Evolutionary conservation across 1,139 yeast genomes (phyloP), one percentile per base, ranked within the genome.

Genomic region (Candida sp.): DNA sequence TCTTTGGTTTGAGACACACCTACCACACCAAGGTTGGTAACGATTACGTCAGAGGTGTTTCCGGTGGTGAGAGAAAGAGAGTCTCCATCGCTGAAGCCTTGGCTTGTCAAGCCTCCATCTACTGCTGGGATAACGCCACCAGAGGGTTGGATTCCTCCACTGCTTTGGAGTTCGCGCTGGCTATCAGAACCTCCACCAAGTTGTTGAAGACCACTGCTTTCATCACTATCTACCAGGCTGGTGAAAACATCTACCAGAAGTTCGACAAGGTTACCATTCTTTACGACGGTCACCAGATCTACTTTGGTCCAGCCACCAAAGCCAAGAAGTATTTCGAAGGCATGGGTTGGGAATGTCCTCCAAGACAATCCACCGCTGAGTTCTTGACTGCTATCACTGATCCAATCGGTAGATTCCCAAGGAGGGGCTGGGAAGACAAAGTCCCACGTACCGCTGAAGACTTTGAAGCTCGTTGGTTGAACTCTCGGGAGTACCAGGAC

Each of bases 21-120:
- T 54, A 58, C 42, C 49, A 60, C 38, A 59, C 72, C 32, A 65
- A 64, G 46, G 71, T 67, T 39, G 70, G 70, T 35, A 63, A 67
- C 50, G 69, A 87, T 61, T 81, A 78, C 51, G 80, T 88, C 42
- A 80, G 93, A 62, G 96, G 96, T 68, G 90, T 88, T 34, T 86
- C 93, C 42, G 96, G 96, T 61, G 96, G 96, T 72, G 94, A 88
- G 70, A 78, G 94, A 60, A 88, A 88, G 69, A 85, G 96, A 69
- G 94, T 88, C 26, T 86, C 93, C 4, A 85, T 88, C 63, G 86
- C 84, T 30, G 90, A 85, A 67, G 87, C 87, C 6, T 70, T 82
- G 59, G 83, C 86, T 22, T 77, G 83, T 65, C 71, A 81, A 48
- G 87, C 83, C 25, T 72, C 82, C 17, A 68, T 86, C 45, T 84